Evolutionary conservation across 2,329 filamentous ascomycete genomes (phyloP).

Genomic region (Camptophora hylomeconis): DNA sequence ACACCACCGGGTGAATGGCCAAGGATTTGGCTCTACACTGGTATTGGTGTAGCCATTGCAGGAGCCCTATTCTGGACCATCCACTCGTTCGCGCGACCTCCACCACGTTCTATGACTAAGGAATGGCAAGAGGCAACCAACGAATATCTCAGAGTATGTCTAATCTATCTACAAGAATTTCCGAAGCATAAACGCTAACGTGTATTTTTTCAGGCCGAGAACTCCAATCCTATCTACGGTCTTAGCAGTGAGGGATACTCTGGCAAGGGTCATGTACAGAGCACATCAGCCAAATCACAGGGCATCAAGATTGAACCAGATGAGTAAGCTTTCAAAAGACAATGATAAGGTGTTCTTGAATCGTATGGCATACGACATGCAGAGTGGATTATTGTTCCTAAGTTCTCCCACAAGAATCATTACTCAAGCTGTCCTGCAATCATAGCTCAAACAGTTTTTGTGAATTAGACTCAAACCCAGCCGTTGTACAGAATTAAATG

Average conservation of each 20-base stretch:
- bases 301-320: conserved; percentile 16
- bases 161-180: neutral
- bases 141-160: conserved; percentile 74
- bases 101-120: conserved; percentile 82
- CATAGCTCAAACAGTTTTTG: too few species aligned
- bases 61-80: conserved; percentile 58
- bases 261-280: conserved; percentile 68
- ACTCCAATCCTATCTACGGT: conserved; percentile 76
- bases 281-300: conserved; percentile 27
- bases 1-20: conserved; percentile 72
- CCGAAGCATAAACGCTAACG: neutral
- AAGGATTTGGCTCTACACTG: conserved; percentile 63
- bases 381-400: too few species aligned
- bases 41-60: conserved; percentile 53
- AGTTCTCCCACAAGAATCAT: too few species aligned
- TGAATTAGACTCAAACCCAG: too few species aligned
- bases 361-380: neutral
- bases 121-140: conserved; percentile 95
- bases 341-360: too few species aligned
- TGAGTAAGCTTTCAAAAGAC: conserved; percentile 10
- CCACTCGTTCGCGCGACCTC: conserved; percentile 57
- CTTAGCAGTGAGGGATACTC: conserved; percentile 65
- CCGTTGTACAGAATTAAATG: too few species aligned
- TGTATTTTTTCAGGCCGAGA: conserved; percentile 50
- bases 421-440: too few species aligned